Base-by-base conservation (phyloP, 768 basidiomycete genomes). In the Psilocybe cubensis region DNA sequence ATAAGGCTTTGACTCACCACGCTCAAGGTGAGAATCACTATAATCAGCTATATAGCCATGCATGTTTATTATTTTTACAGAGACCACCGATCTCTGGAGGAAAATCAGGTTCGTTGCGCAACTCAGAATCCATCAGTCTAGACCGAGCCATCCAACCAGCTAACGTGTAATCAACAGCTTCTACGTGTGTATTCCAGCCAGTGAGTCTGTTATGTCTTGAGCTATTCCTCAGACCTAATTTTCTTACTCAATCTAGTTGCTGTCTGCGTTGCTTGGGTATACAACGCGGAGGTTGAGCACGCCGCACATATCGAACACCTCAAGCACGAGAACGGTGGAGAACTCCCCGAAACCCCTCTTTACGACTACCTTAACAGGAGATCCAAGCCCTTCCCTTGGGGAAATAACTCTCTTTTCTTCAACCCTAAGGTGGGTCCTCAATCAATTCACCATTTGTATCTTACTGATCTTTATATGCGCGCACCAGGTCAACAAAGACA, bases 311-410 rank as follows among this genome's bases (percentile, higher is more conserved):
- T 82, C 57, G 83, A 85, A 33, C 91, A 91, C 68, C 67, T 89
- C 72, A 87, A 82, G 67, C 77, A 82, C 33, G 88, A 89, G 74
- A 85, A 93, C 70, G 85, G 80, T 42, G 91, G 91, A 35, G 76
- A 82, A 54, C 80, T 91, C 51, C 89, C 90, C 55, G 83, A 87
- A 60, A 72, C 79, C 25, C 90, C 92, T 41, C 75, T 74, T n/a
- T 94, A 85, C 66, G 83, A 91, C 41, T 91, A 88, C 77, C 66
- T 94, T 72, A 92, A 93, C 77, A 83, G 78, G 66, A 79, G 92
- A 58, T 70, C 70, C 57, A 92, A 91, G 72, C 89, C 92, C 38
- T 94, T 82, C 81, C 92, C 92, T 18, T 94, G 92, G 92, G 92
- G 92, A 21, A 72, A 63, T 65, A 94, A 94, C 83, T 81, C 83